Conservation (phyloP, 306 rosid species). For the Sindora glabra region DNA sequence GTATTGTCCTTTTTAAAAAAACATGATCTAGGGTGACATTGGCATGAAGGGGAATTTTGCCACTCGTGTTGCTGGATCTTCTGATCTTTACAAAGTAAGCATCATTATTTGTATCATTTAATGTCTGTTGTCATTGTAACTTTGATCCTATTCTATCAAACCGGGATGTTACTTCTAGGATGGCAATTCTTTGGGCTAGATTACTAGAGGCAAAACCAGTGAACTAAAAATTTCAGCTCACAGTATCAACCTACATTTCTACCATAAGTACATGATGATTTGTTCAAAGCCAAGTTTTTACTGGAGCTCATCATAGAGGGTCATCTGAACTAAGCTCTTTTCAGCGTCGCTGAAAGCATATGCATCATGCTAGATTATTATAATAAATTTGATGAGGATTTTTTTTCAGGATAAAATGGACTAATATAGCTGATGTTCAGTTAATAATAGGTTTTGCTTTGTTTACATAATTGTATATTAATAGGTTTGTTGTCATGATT, state of each 20-base stretch:
- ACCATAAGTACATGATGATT: background rate
- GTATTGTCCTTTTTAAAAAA: conserved; percentile 3
- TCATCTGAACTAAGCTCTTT: background rate
- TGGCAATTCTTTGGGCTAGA: conserved; percentile 1
- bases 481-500: conserved; percentile 7
- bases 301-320: background rate
- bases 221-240: background rate
- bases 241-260: background rate
- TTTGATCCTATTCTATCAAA: background rate
- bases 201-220: background rate
- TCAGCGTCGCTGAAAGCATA: background rate
- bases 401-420: too few relatives aligned
- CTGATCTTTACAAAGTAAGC: conserved; percentile 88
- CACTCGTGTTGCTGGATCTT: conserved; percentile 88
- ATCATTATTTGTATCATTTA: background rate
- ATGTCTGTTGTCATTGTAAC: background rate
- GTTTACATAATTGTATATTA: conserved; percentile 4
- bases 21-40: conserved; percentile 56
- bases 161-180: background rate
- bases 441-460: background rate
- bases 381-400: too few relatives aligned
- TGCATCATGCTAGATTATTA: background rate
- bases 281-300: background rate
- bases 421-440: background rate
- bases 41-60: conserved; percentile 91